Evolutionary conservation across 441 rosid species (phyloP), one percentile per base, ranked within the genome.

Genomic region (Gossypium lobatum): DNA sequence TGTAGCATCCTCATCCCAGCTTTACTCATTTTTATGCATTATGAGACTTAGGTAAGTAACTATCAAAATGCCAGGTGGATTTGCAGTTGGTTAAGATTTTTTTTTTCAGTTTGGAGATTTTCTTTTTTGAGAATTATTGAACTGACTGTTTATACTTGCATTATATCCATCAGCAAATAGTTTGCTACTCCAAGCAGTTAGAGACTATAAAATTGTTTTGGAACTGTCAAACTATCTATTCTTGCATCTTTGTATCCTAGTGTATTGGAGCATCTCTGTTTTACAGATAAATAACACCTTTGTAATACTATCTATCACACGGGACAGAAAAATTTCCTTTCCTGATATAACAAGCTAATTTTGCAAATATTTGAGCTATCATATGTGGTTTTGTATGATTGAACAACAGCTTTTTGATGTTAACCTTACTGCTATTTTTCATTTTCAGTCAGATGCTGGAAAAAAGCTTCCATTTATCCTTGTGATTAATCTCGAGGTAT

Each of bases 401-500:
- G 31, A 72, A 63, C 3, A 54, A 18, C 4, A 42, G 25, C 65
- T 18, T 69, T 53, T 16, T 73, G 70, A 63, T 10, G 70, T 10
- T 70, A n/a, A 54, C 70, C 68, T 73, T n/a, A 62, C 18, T 64
- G 39, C 55, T 75, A 72, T 55, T 77, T 79, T 54, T 53, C 72
- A 21, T 73, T 81, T 83, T 75, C 91, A 96, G 99, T 88, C 93
- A 16, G 97, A 89, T 79, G 86, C 90, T n/a, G 98, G 97, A 70
- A 96, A 92, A 78, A 91, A 84, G 86, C 93, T 96, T 75, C 98
- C 99, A 0, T 93, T 96, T 82, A 80, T 96, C 83, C 91, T 96
- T 28, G 83, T 92, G 74, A 67, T 63, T 74, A 92, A 92, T 81
- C 98, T 96, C 67, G 97, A 93, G 97, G 98, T 96, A 85, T 69